Evolutionary conservation across 1,139 yeast genomes (phyloP).

Genomic region (Blastobotrys proliferans): DNA sequence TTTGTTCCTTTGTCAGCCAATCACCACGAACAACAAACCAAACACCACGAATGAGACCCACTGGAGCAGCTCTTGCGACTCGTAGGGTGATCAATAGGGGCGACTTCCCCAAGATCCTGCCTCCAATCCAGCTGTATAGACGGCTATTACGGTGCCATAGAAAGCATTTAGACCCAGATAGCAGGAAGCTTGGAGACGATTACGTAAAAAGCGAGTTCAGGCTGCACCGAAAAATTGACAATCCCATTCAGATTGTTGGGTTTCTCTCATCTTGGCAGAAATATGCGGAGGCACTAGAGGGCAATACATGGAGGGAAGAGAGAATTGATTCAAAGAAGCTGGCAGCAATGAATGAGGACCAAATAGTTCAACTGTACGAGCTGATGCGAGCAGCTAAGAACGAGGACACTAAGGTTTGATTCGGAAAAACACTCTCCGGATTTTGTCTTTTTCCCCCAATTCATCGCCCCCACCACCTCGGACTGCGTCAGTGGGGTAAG

Average conservation of each 20-base stretch:
- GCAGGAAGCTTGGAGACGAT: constrained; percentile 77
- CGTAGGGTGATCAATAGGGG: constrained; percentile 54
- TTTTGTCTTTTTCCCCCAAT: too few relatives aligned
- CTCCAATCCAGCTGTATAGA: constrained; percentile 75
- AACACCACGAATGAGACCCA: constrained; percentile 43
- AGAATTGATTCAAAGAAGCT: constrained; percentile 61
- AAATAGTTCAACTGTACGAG: constrained; percentile 77
- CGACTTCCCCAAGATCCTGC: constrained; percentile 66
- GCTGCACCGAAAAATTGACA: constrained; percentile 77
- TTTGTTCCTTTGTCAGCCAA: too few relatives aligned
- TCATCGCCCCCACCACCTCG: too few relatives aligned
- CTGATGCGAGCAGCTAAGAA: constrained; percentile 60
- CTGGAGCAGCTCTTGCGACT: constrained; percentile 46
- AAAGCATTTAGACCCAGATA: constrained; percentile 47
- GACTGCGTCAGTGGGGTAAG: too few relatives aligned
- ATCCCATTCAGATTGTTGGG: constrained; percentile 91
- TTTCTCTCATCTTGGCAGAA: constrained; percentile 91
- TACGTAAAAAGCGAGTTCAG: constrained; percentile 88
- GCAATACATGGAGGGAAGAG: constrained; percentile 74
- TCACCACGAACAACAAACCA: too few relatives aligned
- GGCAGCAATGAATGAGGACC: constrained; percentile 86
- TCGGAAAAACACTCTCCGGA: too few relatives aligned
- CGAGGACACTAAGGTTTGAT: constrained; percentile 28
- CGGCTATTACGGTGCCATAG: constrained; percentile 77
- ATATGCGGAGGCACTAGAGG: constrained; percentile 66